These are phyloP conservation scores for Penicillium cinerascens DNA, from an alignment of 495 filamentous ascomycete species.

Conservation along the genomic window DNA sequence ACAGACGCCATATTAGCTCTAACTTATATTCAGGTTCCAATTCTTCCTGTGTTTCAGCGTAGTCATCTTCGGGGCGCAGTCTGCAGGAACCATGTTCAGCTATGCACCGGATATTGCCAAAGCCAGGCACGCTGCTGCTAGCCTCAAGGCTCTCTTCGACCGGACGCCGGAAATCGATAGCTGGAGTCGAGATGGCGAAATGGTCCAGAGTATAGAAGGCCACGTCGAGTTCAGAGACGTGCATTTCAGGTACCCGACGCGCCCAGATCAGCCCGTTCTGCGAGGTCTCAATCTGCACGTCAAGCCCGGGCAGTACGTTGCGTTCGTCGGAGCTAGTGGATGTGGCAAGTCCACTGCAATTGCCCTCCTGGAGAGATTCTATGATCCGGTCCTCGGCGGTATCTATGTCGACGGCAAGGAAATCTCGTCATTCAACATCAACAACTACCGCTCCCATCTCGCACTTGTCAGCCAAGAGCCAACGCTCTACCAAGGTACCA, in stretches of 20 bases:
- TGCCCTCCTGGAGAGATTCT: slow-evolving; percentile 76
- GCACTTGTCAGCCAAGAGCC: slow-evolving; percentile 81
- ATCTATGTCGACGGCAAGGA: slow-evolving; percentile 51
- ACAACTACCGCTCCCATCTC: slow-evolving; percentile 66
- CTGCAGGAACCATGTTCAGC: no score
- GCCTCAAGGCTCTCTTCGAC: no score
- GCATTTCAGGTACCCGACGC: slow-evolving; percentile 72
- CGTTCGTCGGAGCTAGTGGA: slow-evolving; percentile 74
- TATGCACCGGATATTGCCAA: no score
- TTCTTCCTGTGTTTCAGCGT: no score
- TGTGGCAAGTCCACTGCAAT: slow-evolving; percentile 80
- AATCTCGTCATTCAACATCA: background rate
- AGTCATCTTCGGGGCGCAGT: no score
- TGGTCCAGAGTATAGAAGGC: slow-evolving; percentile 55
- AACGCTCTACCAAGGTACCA: slow-evolving; percentile 77
- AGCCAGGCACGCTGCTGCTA: no score
- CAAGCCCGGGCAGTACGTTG: slow-evolving; percentile 68
- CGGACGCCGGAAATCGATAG: no score
- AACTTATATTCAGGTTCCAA: no score
- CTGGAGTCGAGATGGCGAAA: slow-evolving; percentile 67
- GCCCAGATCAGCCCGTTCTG: slow-evolving; percentile 70
- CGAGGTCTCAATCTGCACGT: slow-evolving; percentile 64
- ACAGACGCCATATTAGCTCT: no score
- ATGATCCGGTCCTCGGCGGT: slow-evolving; percentile 64
- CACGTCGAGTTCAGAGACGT: slow-evolving; percentile 70